phyloP scores from a whole-genome alignment of 1,284 basidiomycete species.

The Ganoderma lingzhi region DNA sequence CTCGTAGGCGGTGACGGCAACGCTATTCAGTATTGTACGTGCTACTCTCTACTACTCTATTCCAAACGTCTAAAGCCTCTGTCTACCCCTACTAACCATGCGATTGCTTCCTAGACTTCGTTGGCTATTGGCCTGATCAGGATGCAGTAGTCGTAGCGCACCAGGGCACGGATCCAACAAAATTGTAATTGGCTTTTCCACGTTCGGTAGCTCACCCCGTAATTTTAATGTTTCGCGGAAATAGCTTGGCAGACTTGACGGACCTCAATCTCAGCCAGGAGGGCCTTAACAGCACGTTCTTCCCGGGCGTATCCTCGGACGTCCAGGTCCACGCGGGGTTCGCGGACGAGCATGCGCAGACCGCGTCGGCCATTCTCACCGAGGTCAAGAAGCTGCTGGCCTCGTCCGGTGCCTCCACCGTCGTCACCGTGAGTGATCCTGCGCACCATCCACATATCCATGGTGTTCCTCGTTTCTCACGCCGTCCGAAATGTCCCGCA shows the following conservation, averaged over 20 bases:
- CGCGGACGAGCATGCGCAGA: constrained; percentile 52
- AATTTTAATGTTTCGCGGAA: neutral
- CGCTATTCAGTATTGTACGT: constrained; percentile 51
- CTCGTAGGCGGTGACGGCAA: constrained; percentile 56
- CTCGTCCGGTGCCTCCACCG: constrained; percentile 41
- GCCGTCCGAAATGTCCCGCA: constrained; percentile 12
- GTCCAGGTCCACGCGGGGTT: constrained; percentile 59
- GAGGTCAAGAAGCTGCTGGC: constrained; percentile 47
- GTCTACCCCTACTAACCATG: neutral
- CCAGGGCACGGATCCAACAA: constrained; percentile 59
- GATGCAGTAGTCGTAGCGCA: constrained; percentile 58
- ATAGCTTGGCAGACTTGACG: constrained; percentile 53
- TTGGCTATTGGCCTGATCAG: constrained; percentile 55
- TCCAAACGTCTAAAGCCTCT: neutral
- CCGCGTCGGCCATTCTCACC: constrained; percentile 47
- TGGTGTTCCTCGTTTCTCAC: neutral
- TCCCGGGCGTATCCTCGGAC: constrained; percentile 53
- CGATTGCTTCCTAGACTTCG: constrained; percentile 45
- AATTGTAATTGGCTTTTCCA: constrained; percentile 43
- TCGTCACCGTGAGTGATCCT: constrained; percentile 43
- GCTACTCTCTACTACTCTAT: no score
- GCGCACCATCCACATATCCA: neutral
- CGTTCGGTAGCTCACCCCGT: no score
- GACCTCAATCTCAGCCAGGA: constrained; percentile 48
- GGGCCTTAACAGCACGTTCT: constrained; percentile 50